Evolutionary conservation across 345 rosid species (phyloP).

Genomic region (Boechera stricta): DNA sequence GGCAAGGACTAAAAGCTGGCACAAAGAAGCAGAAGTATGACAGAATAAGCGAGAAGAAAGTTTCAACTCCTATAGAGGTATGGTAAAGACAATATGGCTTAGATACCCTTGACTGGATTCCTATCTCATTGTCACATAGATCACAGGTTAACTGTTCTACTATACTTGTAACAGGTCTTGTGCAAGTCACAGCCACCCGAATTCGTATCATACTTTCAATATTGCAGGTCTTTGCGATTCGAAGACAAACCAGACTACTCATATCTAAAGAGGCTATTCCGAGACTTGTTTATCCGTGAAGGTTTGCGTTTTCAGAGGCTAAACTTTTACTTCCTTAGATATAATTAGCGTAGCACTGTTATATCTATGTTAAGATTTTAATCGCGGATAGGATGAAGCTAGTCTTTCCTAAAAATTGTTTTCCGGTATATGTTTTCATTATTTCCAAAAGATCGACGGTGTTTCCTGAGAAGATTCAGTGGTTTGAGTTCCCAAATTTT

Average conservation of each 20-base stretch:
- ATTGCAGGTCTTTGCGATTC: slow-evolving; percentile 81
- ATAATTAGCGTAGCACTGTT: not conserved
- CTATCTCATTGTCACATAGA: slow-evolving; percentile 16
- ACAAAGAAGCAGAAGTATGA: slow-evolving; percentile 92
- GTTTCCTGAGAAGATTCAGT: no score
- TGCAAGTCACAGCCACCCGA: slow-evolving; percentile 77
- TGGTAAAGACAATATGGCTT: slow-evolving; percentile 16
- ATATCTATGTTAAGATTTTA: not conserved
- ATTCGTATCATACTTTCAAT: slow-evolving; percentile 84
- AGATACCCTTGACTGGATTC: slow-evolving; percentile 21
- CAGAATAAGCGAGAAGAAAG: slow-evolving; percentile 87
- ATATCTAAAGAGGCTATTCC: slow-evolving; percentile 77
- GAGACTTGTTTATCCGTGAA: slow-evolving; percentile 78
- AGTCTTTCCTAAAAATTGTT: no score
- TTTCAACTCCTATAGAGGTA: slow-evolving; percentile 94
- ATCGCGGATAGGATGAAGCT: no score
- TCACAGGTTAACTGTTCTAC: slow-evolving; percentile 16
- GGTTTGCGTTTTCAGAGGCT: slow-evolving; percentile 51
- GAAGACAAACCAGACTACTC: slow-evolving; percentile 92
- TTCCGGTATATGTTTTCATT: no score
- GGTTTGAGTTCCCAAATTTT: no score
- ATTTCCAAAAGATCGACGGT: no score
- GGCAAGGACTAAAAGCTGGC: slow-evolving; percentile 94
- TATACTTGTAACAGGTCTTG: slow-evolving; percentile 55
- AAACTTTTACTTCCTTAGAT: slow-evolving; percentile 5